Evolutionary conservation across 2,329 filamentous ascomycete genomes (phyloP).

Genomic region (Aspergillus nomiae): DNA sequence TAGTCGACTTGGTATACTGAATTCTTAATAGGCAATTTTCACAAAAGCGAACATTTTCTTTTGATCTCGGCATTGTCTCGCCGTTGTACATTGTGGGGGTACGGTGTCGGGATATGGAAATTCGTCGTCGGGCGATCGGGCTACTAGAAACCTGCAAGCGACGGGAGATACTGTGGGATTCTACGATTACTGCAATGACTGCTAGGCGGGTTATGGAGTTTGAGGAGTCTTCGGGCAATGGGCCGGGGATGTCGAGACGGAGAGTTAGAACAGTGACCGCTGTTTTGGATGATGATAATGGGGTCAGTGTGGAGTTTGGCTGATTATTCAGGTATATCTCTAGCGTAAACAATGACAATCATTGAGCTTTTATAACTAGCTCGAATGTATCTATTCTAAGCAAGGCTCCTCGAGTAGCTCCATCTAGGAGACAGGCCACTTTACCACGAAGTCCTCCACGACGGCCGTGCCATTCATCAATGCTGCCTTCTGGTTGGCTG

Average conservation of each 20-base stretch:
- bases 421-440: neutral
- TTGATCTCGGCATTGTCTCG: neutral
- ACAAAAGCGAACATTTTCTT: neutral
- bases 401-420: no score
- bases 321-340: neutral
- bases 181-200: neutral
- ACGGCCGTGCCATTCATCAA: constrained; percentile 3
- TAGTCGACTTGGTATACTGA: neutral
- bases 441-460: constrained; percentile 3
- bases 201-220: neutral
- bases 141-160: neutral
- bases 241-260: neutral
- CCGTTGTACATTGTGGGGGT: neutral
- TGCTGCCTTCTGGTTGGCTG: neutral
- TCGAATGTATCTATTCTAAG: no score
- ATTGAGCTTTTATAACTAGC: no score
- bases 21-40: neutral
- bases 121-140: neutral
- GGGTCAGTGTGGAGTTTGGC: neutral
- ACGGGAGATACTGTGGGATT: neutral
- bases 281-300: neutral
- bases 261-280: neutral
- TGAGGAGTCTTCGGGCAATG: neutral
- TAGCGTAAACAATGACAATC: no score
- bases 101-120: neutral